Base-by-base conservation (phyloP, 2,329 filamentous ascomycete species). In the Neopestalotiopsis sp. region DNA sequence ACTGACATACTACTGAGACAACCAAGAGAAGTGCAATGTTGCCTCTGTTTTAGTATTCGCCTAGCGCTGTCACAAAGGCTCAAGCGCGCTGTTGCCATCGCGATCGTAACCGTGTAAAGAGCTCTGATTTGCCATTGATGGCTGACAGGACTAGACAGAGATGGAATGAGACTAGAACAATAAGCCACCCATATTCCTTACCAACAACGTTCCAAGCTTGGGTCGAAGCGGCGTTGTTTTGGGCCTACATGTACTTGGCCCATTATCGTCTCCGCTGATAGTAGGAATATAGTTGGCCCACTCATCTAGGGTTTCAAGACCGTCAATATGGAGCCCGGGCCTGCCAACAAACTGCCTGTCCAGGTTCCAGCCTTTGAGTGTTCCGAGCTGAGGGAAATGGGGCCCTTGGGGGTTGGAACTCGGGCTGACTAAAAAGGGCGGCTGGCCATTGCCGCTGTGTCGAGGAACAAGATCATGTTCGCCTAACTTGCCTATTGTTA, bases 251-350 rank as follows among this genome's bases (percentile, higher is more conserved):
- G 34, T 38, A 38, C 34, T 38, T 38, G 34, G 34, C 34, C 34
- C 34, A 38, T 38, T 38, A 38, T 38, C 17, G 45, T 14, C n/a
- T 52, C 45, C 45, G 45, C 45, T 52, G 45, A 52, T 52, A 52
- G n/a, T 52, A 52, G 45, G 24, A 52, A 52, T 52, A 52, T 52
- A 52, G 45, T 52, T 52, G 45, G 45, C 45, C 45, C 45, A 52
- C 45, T n/a, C 45, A 52, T 52, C 45, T 52, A 52, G 45, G 45
- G 45, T 52, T 38, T 52, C 17, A 52, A 20, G 45, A 20, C 42
- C 13, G 45, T 20, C 45, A 17, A 52, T 38, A 38, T 52, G 45
- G 45, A 17, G 45, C 45, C 34, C 34, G 34, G 34, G n/a, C 17
- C 45, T 52, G 45, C 45, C 45, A 52, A 52, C 45, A 6, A 52